Base-by-base conservation (phyloP, 805 yeast species). In the Ogataea sp. region DNA sequence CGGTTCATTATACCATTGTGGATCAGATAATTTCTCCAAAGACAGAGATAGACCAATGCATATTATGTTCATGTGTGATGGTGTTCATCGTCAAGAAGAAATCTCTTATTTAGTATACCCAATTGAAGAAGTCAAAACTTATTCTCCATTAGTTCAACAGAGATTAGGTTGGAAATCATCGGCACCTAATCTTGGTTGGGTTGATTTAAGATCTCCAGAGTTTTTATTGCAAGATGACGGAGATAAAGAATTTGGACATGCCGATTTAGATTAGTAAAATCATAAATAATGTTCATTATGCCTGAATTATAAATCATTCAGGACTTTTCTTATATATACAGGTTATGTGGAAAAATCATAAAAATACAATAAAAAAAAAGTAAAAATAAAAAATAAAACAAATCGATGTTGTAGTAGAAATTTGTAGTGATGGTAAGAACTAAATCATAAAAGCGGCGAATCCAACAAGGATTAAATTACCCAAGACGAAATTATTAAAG, bases 401-500 rank as follows among this genome's bases (percentile, higher is more conserved):
- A n/a, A 32, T 4, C 25, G 25, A 4, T 20, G 20, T 20, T 20
- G n/a, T n/a, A n/a, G n/a, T n/a, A n/a, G n/a, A n/a, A n/a, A n/a
- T n/a, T n/a, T n/a, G n/a, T n/a, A n/a, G n/a, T n/a, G n/a, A n/a
- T n/a, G 11, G 11, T 17, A 18, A 4, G 4, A 9, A 36, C 36
- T 40, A 61, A 20, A 61, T 62, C 14, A 60, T 60, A 43, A 61
- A 61, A 37, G 59, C 59, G 13, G 66, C 66, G 16, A 62, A 44
- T 0, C 67, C 67, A 18, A 62, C 66, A 15, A 62, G 44, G n/a
- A 62, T 52, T 39, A 62, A 43, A 36, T 62, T 62, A 18, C 65
- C 65, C 15, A 62, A 44, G 3, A 62, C 47, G 27, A 57, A 53
- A 37, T 73, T 65, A 44, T 70, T 73, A 25, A 61, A 59, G 16